A percentile compares a stretch with the other conserved stretches of the same genome.
phyloP scores from a whole-genome alignment of 306 rosid species.

The Luffa aegyptiaca region DNA sequence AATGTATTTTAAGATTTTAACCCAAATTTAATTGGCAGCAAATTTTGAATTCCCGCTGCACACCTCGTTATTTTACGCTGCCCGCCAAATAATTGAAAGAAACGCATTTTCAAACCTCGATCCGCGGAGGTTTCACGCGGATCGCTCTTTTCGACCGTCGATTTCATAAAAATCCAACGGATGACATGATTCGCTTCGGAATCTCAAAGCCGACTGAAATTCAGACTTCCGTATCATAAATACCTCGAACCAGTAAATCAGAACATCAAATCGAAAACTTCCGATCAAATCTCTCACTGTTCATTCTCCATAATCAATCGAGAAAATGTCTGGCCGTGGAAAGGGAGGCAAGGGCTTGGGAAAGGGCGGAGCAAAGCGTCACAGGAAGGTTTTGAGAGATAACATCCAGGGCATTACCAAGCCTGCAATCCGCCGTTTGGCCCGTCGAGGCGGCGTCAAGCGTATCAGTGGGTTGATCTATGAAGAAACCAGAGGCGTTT shows the following conservation, averaged over 20 bases:
- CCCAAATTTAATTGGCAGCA: background rate
- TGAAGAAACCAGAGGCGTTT: slow-evolving; percentile 24
- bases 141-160: background rate
- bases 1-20: too few species aligned
- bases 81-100: background rate
- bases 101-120: background rate
- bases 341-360: slow-evolving; percentile 32
- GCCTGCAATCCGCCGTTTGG: slow-evolving; percentile 25
- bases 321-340: slow-evolving; percentile 21
- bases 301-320: background rate
- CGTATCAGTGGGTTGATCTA: slow-evolving; percentile 23
- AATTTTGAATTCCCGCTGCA: background rate
- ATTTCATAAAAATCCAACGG: background rate
- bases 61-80: background rate
- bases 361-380: slow-evolving; percentile 24
- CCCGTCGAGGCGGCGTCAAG: slow-evolving; percentile 27
- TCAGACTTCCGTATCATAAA: background rate
- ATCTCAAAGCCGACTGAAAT: background rate
- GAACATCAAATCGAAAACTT: background rate
- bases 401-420: slow-evolving; percentile 24
- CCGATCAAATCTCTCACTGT: background rate
- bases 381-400: slow-evolving; percentile 18
- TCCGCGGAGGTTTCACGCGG: background rate
- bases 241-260: background rate
- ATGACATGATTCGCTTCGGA: background rate